Conservation (phyloP, 2,329 filamentous ascomycete genomes). For the Penicillium capsulatum region DNA sequence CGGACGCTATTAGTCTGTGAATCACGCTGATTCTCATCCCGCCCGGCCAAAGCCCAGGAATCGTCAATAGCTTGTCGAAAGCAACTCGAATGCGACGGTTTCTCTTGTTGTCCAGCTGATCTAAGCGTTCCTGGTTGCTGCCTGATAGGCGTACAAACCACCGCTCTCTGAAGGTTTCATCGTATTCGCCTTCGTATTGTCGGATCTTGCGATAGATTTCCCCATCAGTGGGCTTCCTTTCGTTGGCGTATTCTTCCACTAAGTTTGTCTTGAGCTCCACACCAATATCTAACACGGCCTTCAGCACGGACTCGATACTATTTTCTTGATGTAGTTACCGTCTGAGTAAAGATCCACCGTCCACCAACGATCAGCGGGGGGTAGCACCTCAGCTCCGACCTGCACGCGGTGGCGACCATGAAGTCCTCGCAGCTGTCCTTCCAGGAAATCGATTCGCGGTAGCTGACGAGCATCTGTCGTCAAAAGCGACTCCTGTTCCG, state of each 20-base stretch:
- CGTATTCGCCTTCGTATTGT: slow-evolving; percentile 18
- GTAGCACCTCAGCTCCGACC: slow-evolving; percentile 17
- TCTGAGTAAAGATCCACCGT: slow-evolving; percentile 31
- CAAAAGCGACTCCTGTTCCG: slow-evolving; percentile 6
- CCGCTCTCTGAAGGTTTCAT: slow-evolving; percentile 12
- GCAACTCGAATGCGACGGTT: slow-evolving; percentile 18
- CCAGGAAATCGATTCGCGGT: slow-evolving; percentile 18
- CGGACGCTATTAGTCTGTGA: slow-evolving; percentile 12
- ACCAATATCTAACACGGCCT: slow-evolving; percentile 16
- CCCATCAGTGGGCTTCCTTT: slow-evolving; percentile 19
- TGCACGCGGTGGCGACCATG: slow-evolving; percentile 23
- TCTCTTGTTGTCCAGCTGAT: slow-evolving; percentile 11
- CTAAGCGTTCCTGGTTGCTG: slow-evolving; percentile 16
- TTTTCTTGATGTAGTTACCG: slow-evolving; percentile 13
- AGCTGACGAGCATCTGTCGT: slow-evolving; percentile 4
- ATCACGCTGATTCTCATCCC: slow-evolving; percentile 25
- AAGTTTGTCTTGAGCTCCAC: slow-evolving; percentile 8
- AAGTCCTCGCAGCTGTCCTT: slow-evolving; percentile 21
- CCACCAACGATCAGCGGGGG: slow-evolving; percentile 24
- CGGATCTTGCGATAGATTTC: slow-evolving; percentile 24
- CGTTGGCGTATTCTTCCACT: slow-evolving; percentile 20
- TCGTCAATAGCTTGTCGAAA: slow-evolving; percentile 32
- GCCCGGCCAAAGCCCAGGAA: slow-evolving; percentile 29
- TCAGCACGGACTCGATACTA: not conserved
- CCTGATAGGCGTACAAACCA: slow-evolving; percentile 17